Evolutionary conservation across 805 yeast species (phyloP), one percentile per base, ranked within the genome.

Genomic region (Hanseniaspora guilliermondii): DNA sequence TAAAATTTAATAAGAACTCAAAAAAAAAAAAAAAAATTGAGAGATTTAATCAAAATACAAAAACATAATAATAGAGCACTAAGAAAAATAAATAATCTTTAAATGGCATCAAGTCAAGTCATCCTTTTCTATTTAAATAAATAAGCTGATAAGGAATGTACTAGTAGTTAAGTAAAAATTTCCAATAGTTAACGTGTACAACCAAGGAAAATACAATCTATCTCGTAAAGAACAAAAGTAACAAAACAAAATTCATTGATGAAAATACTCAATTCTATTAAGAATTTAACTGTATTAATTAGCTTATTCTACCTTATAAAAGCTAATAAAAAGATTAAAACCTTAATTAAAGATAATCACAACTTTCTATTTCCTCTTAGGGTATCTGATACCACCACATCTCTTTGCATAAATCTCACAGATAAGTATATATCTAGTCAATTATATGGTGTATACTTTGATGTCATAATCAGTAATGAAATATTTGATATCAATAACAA

Each of bases 1-100:
- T 79, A 65, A 67, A 0, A 82, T 80, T 69, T 61, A 64, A 71
- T 60, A 65, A 39, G 22, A 39, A 39, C 42, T 38, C 42, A 42
- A 42, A 42, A 42, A 42, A 42, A 42, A 42, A 27, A 17, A n/a
- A 42, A 5, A 24, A 24, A 5, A 24, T 24, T 12, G 7, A 36
- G 16, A 40, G 24, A 14, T 40, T 40, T 22, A 40, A 24, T 40
- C 45, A 40, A 19, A 24, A 24, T 40, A 40, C 27, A 12, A 24
- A 5, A 40, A 40, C n/a, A n/a, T n/a, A n/a, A n/a, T n/a, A 40
- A 21, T 24, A 22, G 2, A 14, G 25, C 4, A 40, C 4, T 38
- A 21, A 4, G 2, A 8, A 38, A 9, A 21, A 17, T 38, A 38
- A 38, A 38, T 16, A 4, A 12, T 21, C 42, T 19, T 5, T 17